These are phyloP conservation scores for Arthromyces matolae DNA, from an alignment of 768 basidiomycete genomes.

Conservation along the genomic window DNA sequence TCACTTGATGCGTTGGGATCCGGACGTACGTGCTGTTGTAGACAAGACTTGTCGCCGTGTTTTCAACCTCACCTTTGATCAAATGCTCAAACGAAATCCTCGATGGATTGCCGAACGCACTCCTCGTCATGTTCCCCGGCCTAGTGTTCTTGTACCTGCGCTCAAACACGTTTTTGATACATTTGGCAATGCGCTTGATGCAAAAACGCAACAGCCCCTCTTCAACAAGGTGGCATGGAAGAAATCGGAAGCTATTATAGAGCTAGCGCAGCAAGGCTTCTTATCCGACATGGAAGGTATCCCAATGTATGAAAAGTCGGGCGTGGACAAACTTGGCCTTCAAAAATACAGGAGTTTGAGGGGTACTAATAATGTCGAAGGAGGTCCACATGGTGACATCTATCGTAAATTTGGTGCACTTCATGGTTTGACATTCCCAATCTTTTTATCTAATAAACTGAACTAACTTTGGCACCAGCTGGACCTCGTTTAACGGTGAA, in stretches of 20 bases:
- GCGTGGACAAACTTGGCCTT: slow-evolving; percentile 18
- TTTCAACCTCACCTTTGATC: slow-evolving; percentile 12
- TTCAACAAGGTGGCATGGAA: slow-evolving; percentile 11
- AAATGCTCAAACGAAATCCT: slow-evolving; percentile 20
- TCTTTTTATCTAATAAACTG: too few relatives aligned
- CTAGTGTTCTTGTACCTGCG: slow-evolving; percentile 18
- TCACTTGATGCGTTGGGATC: slow-evolving; percentile 24
- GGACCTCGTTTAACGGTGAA: slow-evolving; percentile 20
- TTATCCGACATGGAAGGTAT: slow-evolving; percentile 19
- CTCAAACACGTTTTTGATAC: slow-evolving; percentile 18
- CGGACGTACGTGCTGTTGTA: slow-evolving; percentile 8
- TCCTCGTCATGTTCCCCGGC: slow-evolving; percentile 18
- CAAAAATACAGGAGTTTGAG: slow-evolving; percentile 17
- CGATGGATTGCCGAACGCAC: slow-evolving; percentile 13
- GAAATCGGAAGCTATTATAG: slow-evolving; percentile 14
- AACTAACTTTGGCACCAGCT: slow-evolving; percentile 6
- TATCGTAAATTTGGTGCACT: slow-evolving; percentile 19
- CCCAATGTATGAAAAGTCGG: slow-evolving; percentile 17
- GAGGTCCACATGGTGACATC: slow-evolving; percentile 24
- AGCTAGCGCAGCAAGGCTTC: slow-evolving; percentile 19
- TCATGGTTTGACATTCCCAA: background rate
- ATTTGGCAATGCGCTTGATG: slow-evolving; percentile 19
- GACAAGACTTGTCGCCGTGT: slow-evolving; percentile 13
- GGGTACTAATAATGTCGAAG: slow-evolving; percentile 23
- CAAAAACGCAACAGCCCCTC: slow-evolving; percentile 13